Evolutionary conservation across 176 grass and related monocot species (phyloP), one percentile per base, ranked within the genome.

Genomic region (Lolium perenne): DNA sequence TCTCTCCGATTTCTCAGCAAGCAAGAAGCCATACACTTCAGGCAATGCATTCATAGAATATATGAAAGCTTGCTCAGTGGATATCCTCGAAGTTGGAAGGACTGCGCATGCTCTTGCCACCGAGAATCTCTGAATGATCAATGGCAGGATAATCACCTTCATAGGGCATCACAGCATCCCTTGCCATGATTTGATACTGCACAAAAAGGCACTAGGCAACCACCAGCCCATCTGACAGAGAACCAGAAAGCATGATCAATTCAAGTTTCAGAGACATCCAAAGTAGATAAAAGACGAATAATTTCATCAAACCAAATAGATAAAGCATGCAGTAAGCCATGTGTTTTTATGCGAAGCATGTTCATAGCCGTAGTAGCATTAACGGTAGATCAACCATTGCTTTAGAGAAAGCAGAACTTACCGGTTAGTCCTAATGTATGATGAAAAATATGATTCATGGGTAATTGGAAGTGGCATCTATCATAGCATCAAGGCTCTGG

Each of bases 401-500:
- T 51, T 77, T 46, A 67, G 35, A 63, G 18, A 74, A 75, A 40
- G 50, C 12, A 59, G 67, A 79, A 62, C 7, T 21, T 67, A 40
- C 59, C 21, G 14, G 12, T 59, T 66, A 13, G 55, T 48, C 79
- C 35, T 78, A 20, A 45, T 11, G 78, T 51, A 53, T 49, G 48
- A 83, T 41, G 11, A 59, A 76, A 76, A 5, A 35, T 48, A 38
- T 68, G 51, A 58, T 48, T 86, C 78, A 53, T 59, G 25, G 48
- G 58, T 74, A 47, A 7, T 56, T 62, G 16, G 71, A 56, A 56
- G 56, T 78, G 55, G 13, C 54, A 76, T 68, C 51, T 35, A 69
- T 7, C 77, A 74, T 84, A 48, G 74, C 56, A 68, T 87, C 59
- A 94, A 77, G 82, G 80, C 72, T 95, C 76, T 67, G 64, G 74